These are phyloP conservation scores for Berberis thunbergii DNA, from an alignment of 164 flowering plant species.

Conservation along the genomic window DNA sequence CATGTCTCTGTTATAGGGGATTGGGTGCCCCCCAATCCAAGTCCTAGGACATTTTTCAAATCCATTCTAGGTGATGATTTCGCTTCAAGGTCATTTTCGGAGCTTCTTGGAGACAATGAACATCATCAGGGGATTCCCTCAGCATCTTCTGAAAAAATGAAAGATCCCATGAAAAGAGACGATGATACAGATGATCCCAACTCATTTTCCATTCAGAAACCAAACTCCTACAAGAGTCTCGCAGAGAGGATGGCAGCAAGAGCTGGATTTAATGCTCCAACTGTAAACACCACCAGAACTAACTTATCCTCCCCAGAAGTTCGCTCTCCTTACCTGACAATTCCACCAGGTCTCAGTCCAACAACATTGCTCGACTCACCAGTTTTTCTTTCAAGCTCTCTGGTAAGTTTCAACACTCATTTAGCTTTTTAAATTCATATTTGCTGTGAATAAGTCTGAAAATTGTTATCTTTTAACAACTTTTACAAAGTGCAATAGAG, in stretches of 20 bases:
- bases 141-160: constrained; percentile 15
- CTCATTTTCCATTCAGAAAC: constrained; percentile 23
- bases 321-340: constrained; percentile 61
- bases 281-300: constrained; percentile 50
- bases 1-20: constrained; percentile 54
- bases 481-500: too few species aligned
- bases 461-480: too few species aligned
- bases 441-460: too few species aligned
- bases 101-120: constrained; percentile 19
- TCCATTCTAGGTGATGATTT: constrained; percentile 33
- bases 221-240: constrained; percentile 43
- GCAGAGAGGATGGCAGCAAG: constrained; percentile 74
- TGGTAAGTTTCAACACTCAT: constrained; percentile 34
- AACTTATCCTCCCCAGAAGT: constrained; percentile 36
- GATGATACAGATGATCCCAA: background rate
- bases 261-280: constrained; percentile 81
- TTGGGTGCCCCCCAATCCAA: constrained; percentile 58
- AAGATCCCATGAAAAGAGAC: constrained; percentile 13
- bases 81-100: constrained; percentile 23
- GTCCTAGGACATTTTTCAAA: constrained; percentile 45
- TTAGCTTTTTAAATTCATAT: background rate
- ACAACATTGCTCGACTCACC: constrained; percentile 82
- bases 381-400: constrained; percentile 72
- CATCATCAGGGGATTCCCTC: background rate
- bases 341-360: constrained; percentile 86